Evolutionary conservation across 2,329 filamentous ascomycete genomes (phyloP).

Genomic region (Pestalotiopsis sp.): DNA sequence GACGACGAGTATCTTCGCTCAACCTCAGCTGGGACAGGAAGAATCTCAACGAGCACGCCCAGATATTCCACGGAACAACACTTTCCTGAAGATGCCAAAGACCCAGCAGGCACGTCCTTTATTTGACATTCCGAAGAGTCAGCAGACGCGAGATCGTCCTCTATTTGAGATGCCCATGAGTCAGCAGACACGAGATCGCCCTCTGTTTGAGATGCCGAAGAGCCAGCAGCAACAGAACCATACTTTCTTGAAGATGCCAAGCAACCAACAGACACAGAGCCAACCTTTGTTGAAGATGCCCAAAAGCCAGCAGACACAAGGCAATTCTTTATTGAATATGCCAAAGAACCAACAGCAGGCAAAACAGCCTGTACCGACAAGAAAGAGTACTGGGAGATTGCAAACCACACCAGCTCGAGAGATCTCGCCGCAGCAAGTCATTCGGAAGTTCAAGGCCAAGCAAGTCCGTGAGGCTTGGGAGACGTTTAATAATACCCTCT

Average conservation of each 20-base stretch:
- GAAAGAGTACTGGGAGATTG: not conserved
- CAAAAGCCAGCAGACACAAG: not conserved
- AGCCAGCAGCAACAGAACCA: slow-evolving; percentile 6
- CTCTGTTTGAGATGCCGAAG: no score
- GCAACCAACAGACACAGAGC: not conserved
- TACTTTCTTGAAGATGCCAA: slow-evolving; percentile 20
- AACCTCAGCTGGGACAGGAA: not conserved
- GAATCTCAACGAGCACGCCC: not conserved
- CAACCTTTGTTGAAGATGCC: not conserved
- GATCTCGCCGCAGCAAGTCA: not conserved
- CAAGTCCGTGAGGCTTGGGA: not conserved
- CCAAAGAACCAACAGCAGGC: not conserved
- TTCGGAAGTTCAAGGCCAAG: not conserved
- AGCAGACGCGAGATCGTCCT: not conserved
- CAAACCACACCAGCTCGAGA: not conserved
- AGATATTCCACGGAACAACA: no score
- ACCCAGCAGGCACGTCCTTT: slow-evolving; percentile 15
- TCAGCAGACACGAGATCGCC: no score
- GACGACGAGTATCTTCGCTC: not conserved
- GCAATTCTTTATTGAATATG: not conserved
- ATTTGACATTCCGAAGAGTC: slow-evolving; percentile 17
- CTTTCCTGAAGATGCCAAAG: no score
- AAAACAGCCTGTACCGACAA: not conserved
- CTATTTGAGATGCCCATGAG: no score
- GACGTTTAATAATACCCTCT: not conserved